Percentiles rank a stretch among this genome's conserved stretches.
Evolutionary conservation across 768 basidiomycete species (phyloP).

Genomic region (Holtermannia corniformis): DNA sequence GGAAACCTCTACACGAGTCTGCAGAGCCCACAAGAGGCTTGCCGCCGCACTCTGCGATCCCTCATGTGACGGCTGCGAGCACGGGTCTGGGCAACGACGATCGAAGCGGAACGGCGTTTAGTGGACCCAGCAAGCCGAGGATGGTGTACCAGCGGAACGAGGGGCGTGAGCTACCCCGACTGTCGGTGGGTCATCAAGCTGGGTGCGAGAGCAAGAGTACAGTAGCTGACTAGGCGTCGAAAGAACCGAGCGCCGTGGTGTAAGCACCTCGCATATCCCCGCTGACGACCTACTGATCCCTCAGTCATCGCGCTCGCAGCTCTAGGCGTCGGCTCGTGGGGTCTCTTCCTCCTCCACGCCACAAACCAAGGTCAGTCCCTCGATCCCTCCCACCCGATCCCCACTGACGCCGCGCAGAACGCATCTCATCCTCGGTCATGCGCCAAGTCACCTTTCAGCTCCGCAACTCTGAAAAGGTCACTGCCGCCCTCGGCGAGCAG

Average conservation of each 20-base stretch:
- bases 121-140: slow-evolving; percentile 34
- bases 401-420: slow-evolving; percentile 21
- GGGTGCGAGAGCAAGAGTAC: too few species aligned
- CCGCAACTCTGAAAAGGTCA: slow-evolving; percentile 29
- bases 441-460: slow-evolving; percentile 36
- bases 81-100: slow-evolving; percentile 5
- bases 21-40: slow-evolving; percentile 24
- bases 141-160: slow-evolving; percentile 34
- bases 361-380: slow-evolving; percentile 23
- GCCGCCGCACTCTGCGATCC: slow-evolving; percentile 2
- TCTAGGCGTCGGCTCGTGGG: slow-evolving; percentile 23
- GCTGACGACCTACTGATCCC: not conserved
- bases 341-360: slow-evolving; percentile 24
- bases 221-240: not conserved
- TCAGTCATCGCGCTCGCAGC: slow-evolving; percentile 18
- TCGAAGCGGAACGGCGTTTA: slow-evolving; percentile 13
- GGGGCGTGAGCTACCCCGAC: slow-evolving; percentile 27
- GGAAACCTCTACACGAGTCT: slow-evolving; percentile 18
- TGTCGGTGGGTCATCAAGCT: slow-evolving; percentile 24
- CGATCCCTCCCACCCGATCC: not conserved
- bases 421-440: slow-evolving; percentile 35
- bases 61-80: not conserved
- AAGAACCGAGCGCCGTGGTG: slow-evolving; percentile 21
- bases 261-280: not conserved
- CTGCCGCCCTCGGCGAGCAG: slow-evolving; percentile 23